These are phyloP conservation scores for Neofusicoccum laricinum DNA, from an alignment of 2,329 filamentous ascomycete species.

Conservation along the genomic window DNA sequence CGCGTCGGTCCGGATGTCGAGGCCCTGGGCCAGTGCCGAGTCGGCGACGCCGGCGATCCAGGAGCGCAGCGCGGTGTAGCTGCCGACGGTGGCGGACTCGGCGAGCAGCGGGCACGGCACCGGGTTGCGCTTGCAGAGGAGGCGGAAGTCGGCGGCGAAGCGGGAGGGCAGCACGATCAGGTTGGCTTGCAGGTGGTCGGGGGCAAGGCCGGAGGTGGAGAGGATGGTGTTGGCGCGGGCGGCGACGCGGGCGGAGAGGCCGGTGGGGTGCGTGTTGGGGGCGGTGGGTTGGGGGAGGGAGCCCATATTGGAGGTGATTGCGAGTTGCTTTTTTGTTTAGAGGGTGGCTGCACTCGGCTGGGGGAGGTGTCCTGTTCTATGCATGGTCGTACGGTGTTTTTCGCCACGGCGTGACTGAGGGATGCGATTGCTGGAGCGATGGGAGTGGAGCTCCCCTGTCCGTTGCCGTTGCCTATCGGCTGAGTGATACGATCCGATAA, in stretches of 20 bases:
- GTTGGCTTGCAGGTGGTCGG: slow-evolving; percentile 60
- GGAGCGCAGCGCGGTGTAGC: slow-evolving; percentile 41
- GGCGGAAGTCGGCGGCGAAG: slow-evolving; percentile 57
- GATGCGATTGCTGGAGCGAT: not conserved
- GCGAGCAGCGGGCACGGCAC: slow-evolving; percentile 62
- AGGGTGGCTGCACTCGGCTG: too few relatives aligned
- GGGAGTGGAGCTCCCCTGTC: not conserved
- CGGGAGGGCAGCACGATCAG: slow-evolving; percentile 57
- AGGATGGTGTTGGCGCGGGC: slow-evolving; percentile 48
- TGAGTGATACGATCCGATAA: slow-evolving; percentile 4
- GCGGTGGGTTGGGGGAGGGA: not conserved
- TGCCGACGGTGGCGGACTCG: slow-evolving; percentile 47
- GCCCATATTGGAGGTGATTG: too few relatives aligned
- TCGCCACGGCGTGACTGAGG: not conserved
- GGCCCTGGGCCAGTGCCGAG: slow-evolving; percentile 43
- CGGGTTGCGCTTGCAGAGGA: slow-evolving; percentile 60
- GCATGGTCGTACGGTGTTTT: too few relatives aligned
- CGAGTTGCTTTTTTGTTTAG: too few relatives aligned
- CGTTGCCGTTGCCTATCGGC: not conserved
- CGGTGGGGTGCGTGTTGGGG: slow-evolving; percentile 20
- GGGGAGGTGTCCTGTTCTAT: too few relatives aligned
- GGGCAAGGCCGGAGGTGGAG: slow-evolving; percentile 56
- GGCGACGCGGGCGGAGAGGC: slow-evolving; percentile 43
- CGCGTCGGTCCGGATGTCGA: slow-evolving; percentile 58
- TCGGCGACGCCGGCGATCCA: slow-evolving; percentile 36